These are phyloP conservation scores for Chlorella sp. DNA, from an alignment of 139 green algal genomes.

Conservation along the genomic window DNA sequence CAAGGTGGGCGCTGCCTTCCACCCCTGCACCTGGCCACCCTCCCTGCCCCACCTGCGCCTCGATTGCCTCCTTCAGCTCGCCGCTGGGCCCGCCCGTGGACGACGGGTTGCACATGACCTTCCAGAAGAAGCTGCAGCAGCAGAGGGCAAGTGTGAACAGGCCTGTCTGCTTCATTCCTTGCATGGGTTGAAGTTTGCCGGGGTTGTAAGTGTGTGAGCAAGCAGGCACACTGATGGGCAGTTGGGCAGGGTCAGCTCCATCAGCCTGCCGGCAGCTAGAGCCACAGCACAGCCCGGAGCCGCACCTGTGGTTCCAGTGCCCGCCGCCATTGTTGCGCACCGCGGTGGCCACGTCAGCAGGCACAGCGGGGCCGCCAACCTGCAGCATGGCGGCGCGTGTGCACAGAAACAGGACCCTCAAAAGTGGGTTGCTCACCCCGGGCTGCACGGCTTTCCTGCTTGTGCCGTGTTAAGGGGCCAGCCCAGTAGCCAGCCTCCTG, in stretches of 20 bases:
- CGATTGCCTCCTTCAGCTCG: constrained; percentile 80
- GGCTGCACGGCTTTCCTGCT: too few relatives aligned
- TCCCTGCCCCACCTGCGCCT: constrained; percentile 23
- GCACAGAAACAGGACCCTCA: too few relatives aligned
- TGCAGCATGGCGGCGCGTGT: constrained; percentile 51
- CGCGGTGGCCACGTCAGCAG: constrained; percentile 62
- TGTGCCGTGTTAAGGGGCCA: too few relatives aligned
- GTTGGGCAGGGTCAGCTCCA: background rate
- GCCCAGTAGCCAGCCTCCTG: too few relatives aligned
- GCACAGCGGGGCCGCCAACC: constrained; percentile 60
- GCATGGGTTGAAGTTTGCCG: too few relatives aligned
- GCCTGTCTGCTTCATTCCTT: too few relatives aligned
- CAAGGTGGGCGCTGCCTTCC: too few relatives aligned
- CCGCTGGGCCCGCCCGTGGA: constrained; percentile 74
- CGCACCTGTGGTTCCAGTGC: constrained; percentile 65
- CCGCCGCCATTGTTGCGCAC: constrained; percentile 71
- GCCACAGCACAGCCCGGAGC: too few relatives aligned
- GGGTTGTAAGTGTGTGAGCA: too few relatives aligned
- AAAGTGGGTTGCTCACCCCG: too few relatives aligned
- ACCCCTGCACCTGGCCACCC: too few relatives aligned
- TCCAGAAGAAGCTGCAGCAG: constrained; percentile 91
- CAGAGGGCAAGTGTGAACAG: too few relatives aligned
- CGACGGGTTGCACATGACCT: constrained; percentile 82
- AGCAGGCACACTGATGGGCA: background rate
- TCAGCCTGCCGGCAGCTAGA: background rate